Evolutionary conservation across 352 stramenopile species (phyloP).

Genomic region (Globisporangium mamillatum): DNA sequence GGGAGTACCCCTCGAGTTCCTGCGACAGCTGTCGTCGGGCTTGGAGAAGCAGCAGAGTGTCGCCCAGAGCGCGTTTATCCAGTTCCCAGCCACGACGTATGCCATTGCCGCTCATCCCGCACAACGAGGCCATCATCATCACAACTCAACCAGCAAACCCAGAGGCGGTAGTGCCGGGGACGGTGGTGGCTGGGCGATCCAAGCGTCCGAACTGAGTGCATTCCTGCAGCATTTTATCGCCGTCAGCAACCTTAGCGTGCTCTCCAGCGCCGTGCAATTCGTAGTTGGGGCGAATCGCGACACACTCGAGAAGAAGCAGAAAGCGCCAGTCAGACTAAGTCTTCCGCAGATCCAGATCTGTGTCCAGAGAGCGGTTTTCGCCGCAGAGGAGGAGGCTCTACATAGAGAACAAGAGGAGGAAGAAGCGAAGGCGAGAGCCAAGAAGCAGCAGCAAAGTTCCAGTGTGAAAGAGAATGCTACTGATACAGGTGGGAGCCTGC

Average conservation of each 20-base stretch:
- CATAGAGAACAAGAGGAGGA: neutral
- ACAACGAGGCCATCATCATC: neutral
- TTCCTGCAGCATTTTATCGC: constrained; percentile 27
- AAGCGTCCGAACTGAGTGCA: constrained; percentile 11
- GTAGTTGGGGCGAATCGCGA: constrained; percentile 22
- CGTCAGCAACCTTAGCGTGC: constrained; percentile 22
- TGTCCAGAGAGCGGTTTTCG: constrained; percentile 28
- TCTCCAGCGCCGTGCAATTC: constrained; percentile 29
- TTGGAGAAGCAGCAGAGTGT: constrained; percentile 16
- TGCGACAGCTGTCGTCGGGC: constrained; percentile 19
- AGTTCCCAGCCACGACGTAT: constrained; percentile 21
- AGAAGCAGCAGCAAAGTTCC: neutral
- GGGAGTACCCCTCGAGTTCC: constrained; percentile 14
- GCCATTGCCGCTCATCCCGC: neutral
- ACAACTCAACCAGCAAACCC: neutral
- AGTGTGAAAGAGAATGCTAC: neutral
- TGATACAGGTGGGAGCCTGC: neutral
- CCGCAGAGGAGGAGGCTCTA: constrained; percentile 26
- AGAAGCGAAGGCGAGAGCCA: too few relatives aligned
- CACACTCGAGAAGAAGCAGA: constrained; percentile 22
- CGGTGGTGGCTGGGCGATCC: constrained; percentile 27
- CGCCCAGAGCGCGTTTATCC: constrained; percentile 17
- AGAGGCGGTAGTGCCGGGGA: neutral
- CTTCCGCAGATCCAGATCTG: constrained; percentile 29
- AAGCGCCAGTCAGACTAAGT: constrained; percentile 12